Base-by-base conservation (phyloP, 2,329 filamentous ascomycete genomes). In the Nemania serpens region DNA sequence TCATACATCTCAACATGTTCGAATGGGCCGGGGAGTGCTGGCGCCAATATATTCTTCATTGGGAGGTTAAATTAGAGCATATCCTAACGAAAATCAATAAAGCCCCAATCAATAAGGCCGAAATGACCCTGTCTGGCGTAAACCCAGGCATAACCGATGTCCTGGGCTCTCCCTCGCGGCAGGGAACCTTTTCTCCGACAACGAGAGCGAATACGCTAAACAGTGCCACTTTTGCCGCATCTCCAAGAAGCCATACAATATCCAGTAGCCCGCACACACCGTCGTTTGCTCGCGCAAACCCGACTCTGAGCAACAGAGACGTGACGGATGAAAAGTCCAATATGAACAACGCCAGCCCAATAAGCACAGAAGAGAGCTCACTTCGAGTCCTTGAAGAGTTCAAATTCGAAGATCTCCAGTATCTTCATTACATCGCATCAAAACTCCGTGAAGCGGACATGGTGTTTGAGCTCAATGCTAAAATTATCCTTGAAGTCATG, bases 401-500 rank as follows among this genome's bases (percentile, higher is more conserved):
- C 37, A 58, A 58, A 18, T 46, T 58, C 34, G 4, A 51, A 13
- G 59, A 61, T 33, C 54, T 61, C 12, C 49, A 58, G 13, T 36
- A 13, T 9, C 59, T 61, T 20, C 36, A 58, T 41, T 1, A 37
- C n/a, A 18, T 61, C 6, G 18, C 34, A 2, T 33, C 43, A 10
- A 58, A 58, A 33, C 17, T 61, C 45, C 54, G 50, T 2, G 59
- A 61, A 20, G 59, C 59, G 6, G 49, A 58, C n/a, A 58, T 58
- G 59, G 47, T 61, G 15, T 29, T 61, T 15, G 25, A 22, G 5
- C 29, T 61, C 1, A 39, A 61, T 33, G 13, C 25, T 11, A 15
- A 51, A 6, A 18, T 50, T 1, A 22, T 61, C 3, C 3, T 10
- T 1, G 54, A 50, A 36, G 22, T 61, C 1, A 37, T 48, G n/a